Conservation (phyloP, 2,329 filamentous ascomycete species). For the Xylaria sp. region DNA sequence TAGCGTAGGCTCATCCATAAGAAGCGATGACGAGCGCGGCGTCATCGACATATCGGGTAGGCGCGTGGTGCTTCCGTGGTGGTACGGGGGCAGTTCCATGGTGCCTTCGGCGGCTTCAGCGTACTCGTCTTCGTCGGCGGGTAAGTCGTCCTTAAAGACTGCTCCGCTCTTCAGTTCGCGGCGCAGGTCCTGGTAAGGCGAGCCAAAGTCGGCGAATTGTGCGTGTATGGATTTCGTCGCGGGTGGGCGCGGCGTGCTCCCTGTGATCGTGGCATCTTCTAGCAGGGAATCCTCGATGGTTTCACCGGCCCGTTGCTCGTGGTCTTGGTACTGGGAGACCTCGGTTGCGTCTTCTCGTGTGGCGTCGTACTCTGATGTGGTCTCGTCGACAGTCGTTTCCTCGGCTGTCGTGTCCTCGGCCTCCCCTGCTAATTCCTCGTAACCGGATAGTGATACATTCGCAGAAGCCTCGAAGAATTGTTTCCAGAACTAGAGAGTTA, state of each 20-base stretch:
- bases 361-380: conserved; percentile 48
- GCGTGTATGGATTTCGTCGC: conserved; percentile 52
- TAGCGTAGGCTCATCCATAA: conserved; percentile 48
- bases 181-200: conserved; percentile 77
- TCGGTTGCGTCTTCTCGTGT: conserved; percentile 47
- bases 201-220: conserved; percentile 68
- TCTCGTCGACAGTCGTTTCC: conserved; percentile 62
- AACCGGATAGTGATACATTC: conserved; percentile 94
- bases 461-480: conserved; percentile 99
- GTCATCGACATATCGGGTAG: conserved; percentile 69
- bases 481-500: conserved; percentile 83
- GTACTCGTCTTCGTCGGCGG: conserved; percentile 42
- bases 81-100: conserved; percentile 54
- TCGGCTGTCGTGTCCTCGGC: conserved; percentile 62
- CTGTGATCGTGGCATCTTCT: conserved; percentile 65
- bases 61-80: conserved; percentile 58
- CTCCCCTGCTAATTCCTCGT: conserved; percentile 79
- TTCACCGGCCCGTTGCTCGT: conserved; percentile 47
- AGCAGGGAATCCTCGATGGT: conserved; percentile 68
- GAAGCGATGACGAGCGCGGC: conserved; percentile 63
- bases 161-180: conserved; percentile 63
- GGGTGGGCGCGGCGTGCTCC: conserved; percentile 70
- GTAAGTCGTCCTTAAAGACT: conserved; percentile 43
- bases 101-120: conserved; percentile 48
- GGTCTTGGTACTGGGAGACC: conserved; percentile 46